Conservation (phyloP, 306 rosid species). For the Psophocarpus tetragonolobus region DNA sequence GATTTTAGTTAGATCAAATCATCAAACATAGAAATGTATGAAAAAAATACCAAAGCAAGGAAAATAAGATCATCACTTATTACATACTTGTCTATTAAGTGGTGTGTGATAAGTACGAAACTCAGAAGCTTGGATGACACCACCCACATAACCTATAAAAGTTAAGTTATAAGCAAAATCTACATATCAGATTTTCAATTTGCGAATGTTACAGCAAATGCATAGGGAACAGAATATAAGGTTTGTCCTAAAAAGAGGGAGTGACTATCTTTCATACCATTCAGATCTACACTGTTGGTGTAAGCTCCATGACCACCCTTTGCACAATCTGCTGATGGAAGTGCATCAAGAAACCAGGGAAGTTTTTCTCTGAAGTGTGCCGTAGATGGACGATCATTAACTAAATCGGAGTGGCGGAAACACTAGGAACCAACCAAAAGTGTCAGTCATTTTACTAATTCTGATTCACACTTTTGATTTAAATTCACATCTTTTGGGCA, state of each 20-base stretch:
- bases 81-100: constrained; percentile 76
- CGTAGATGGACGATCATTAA: constrained; percentile 90
- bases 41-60: constrained; percentile 19
- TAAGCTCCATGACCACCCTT: constrained; percentile 99
- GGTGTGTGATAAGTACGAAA: constrained; percentile 98
- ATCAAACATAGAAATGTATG: constrained; percentile 26
- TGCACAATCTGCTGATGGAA: constrained; percentile 99
- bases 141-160: constrained; percentile 81
- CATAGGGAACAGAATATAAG: constrained; percentile 26
- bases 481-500: constrained; percentile 6
- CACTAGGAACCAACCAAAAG: constrained; percentile 64
- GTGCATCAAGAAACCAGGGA: constrained; percentile 96
- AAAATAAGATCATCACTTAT: constrained; percentile 26
- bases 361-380: constrained; percentile 87
- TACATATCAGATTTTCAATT: constrained; percentile 24
- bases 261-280: constrained; percentile 54
- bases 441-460: constrained; percentile 37
- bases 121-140: constrained; percentile 85
- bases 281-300: constrained; percentile 90
- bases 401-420: constrained; percentile 92
- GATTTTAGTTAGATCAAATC: constrained; percentile 39
- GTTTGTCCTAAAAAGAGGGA: constrained; percentile 25
- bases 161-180: constrained; percentile 29
- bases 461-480: constrained; percentile 22
- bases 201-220: constrained; percentile 3